Conservation (phyloP, 257 asterid species). For the Thymus mandschuricus region DNA sequence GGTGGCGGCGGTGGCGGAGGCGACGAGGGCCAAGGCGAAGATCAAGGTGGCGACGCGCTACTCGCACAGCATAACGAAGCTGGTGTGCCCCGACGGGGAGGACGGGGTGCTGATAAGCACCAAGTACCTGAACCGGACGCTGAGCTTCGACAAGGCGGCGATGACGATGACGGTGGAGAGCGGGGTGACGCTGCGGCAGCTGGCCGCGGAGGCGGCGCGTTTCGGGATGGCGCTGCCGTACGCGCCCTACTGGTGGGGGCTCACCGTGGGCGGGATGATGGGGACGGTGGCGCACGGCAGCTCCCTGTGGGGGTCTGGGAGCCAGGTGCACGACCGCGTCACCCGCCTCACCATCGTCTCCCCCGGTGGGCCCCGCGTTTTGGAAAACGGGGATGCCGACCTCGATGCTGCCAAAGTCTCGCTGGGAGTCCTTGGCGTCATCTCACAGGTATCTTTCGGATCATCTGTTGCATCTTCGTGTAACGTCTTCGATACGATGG, state of each 20-base stretch:
- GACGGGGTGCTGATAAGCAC: conserved; percentile 65
- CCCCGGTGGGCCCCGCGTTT: conserved; percentile 42
- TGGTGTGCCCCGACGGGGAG: conserved; percentile 59
- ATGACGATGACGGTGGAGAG: conserved; percentile 64
- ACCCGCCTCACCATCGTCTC: conserved; percentile 48
- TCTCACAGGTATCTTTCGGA: conserved; percentile 43
- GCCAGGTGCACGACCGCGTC: conserved; percentile 67
- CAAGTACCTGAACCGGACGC: conserved; percentile 36
- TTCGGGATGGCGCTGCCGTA: conserved; percentile 57
- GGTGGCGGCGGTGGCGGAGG: conserved; percentile 51
- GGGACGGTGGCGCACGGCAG: conserved; percentile 85
- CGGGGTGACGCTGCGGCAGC: conserved; percentile 57
- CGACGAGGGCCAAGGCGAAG: conserved; percentile 35
- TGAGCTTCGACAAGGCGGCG: conserved; percentile 30
- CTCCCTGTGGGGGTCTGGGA: conserved; percentile 68
- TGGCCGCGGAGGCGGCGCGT: conserved; percentile 47
- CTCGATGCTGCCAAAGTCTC: conserved; percentile 68
- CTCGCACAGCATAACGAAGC: conserved; percentile 74
- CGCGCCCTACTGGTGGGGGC: conserved; percentile 78
- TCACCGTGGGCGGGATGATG: conserved; percentile 70
- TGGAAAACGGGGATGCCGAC: conserved; percentile 44
- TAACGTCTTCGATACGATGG: too few species aligned
- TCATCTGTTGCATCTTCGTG: too few species aligned
- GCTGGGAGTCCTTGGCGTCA: conserved; percentile 78
- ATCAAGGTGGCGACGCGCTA: conserved; percentile 56